A percentile compares a stretch with the other conserved stretches of the same genome.
Conservation (phyloP, 768 basidiomycete genomes). For the Phylloporus sp. region DNA sequence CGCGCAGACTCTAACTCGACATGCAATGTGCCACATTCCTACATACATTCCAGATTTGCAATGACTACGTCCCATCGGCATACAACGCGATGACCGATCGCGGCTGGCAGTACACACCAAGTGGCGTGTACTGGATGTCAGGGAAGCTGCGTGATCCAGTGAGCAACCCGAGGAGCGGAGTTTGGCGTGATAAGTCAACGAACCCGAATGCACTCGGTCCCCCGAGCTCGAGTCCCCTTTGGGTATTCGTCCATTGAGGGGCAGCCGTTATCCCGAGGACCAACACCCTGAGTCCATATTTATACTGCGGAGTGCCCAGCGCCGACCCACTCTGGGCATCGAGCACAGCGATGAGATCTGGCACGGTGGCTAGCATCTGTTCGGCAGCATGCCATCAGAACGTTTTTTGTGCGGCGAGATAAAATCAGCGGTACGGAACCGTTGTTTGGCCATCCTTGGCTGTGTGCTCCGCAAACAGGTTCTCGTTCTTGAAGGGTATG, state of each 20-base stretch:
- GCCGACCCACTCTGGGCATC: slow-evolving; percentile 59
- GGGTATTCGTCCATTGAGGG: slow-evolving; percentile 51
- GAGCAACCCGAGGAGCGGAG: slow-evolving; percentile 3
- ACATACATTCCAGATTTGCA: slow-evolving; percentile 8
- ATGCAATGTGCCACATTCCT: neutral
- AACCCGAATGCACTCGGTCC: slow-evolving; percentile 53
- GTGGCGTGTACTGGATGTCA: slow-evolving; percentile 33
- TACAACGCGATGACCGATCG: slow-evolving; percentile 46
- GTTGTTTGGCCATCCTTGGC: slow-evolving; percentile 24
- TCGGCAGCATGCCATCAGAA: slow-evolving; percentile 7
- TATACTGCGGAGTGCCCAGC: slow-evolving; percentile 59
- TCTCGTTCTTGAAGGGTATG: slow-evolving; percentile 63
- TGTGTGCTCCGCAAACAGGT: slow-evolving; percentile 45
- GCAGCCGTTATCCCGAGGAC: slow-evolving; percentile 45
- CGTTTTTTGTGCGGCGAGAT: neutral
- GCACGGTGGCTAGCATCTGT: slow-evolving; percentile 51
- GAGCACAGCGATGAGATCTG: slow-evolving; percentile 60
- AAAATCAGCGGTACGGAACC: slow-evolving; percentile 7
- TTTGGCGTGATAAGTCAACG: slow-evolving; percentile 4
- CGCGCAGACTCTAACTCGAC: neutral
- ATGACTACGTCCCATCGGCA: slow-evolving; percentile 6
- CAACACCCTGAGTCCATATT: slow-evolving; percentile 55
- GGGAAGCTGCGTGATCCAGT: slow-evolving; percentile 20
- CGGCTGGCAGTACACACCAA: slow-evolving; percentile 40
- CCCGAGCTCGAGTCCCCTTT: slow-evolving; percentile 45